Conservation (phyloP, 2,329 filamentous ascomycete species). For the Aphanocladium album region DNA sequence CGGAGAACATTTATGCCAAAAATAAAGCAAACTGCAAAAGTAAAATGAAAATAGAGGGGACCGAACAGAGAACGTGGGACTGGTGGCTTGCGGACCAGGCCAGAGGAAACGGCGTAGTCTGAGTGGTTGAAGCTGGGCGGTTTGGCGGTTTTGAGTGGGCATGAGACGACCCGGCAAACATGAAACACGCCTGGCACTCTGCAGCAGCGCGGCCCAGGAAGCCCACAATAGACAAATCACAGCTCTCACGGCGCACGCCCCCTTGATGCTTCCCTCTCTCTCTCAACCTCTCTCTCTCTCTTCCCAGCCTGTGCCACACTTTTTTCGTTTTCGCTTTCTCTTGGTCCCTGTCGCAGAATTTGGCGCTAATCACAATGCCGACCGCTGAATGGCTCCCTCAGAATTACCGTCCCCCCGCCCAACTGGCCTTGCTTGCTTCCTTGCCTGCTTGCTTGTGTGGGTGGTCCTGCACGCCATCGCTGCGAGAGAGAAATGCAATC, state of each 20-base stretch:
- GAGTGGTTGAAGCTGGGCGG: background rate
- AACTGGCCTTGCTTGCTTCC: no score
- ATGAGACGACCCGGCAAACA: slow-evolving; percentile 14
- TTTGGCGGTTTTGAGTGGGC: slow-evolving; percentile 12
- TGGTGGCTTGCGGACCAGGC: background rate
- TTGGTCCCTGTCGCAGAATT: background rate
- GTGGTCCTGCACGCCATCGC: slow-evolving; percentile 1
- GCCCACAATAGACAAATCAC: background rate
- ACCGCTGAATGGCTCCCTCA: slow-evolving; percentile 5
- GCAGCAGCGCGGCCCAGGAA: background rate
- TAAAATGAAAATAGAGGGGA: background rate
- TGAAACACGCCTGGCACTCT: slow-evolving; percentile 18
- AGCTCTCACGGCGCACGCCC: background rate
- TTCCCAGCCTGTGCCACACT: background rate
- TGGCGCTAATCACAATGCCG: background rate
- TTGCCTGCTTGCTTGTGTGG: background rate
- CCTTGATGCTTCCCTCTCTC: background rate
- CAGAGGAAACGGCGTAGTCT: background rate
- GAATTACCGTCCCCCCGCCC: background rate
- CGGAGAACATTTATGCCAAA: background rate
- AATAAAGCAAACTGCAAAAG: background rate
- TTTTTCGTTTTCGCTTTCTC: background rate
- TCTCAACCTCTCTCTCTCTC: background rate
- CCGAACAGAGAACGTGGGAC: no score
- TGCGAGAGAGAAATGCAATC: no score